These are phyloP conservation scores for Aspergillus phoenicis DNA, from an alignment of 2,329 filamentous ascomycete genomes.

Conservation along the genomic window DNA sequence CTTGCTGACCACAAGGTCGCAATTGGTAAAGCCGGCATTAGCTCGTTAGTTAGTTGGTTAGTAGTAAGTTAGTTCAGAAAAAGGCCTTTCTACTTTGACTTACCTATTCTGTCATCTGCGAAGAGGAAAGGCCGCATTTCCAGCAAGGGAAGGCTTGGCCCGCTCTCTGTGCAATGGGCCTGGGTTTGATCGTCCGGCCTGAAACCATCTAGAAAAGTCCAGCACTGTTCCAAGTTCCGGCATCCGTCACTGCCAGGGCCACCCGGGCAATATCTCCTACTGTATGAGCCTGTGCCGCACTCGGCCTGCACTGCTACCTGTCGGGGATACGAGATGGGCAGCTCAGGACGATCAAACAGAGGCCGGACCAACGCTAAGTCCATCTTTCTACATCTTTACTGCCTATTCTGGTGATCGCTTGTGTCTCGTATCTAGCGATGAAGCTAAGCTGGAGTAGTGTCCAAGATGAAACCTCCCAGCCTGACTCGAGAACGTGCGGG, in stretches of 20 bases:
- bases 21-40: too few relatives aligned
- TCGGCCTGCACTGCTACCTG: background rate
- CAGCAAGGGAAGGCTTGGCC: slow-evolving; percentile 15
- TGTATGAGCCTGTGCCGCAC: background rate
- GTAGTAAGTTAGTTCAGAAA: background rate
- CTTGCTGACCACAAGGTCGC: background rate
- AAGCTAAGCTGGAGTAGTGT: slow-evolving; percentile 5
- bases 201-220: slow-evolving; percentile 38
- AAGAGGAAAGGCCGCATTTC: background rate
- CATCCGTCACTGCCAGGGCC: slow-evolving; percentile 4
- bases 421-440: background rate
- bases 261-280: background rate
- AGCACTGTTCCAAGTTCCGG: slow-evolving; percentile 9
- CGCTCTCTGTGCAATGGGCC: slow-evolving; percentile 15
- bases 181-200: slow-evolving; percentile 36
- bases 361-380: slow-evolving; percentile 4
- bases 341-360: background rate
- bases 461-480: slow-evolving; percentile 1
- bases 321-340: background rate
- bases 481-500: slow-evolving; percentile 17
- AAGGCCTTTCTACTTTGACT: too few relatives aligned
- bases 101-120: background rate
- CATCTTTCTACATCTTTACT: background rate
- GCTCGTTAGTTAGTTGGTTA: background rate
- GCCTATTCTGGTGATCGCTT: background rate